Base-by-base conservation (phyloP, 352 stramenopile genomes). In the Lagenidium giganteum region DNA sequence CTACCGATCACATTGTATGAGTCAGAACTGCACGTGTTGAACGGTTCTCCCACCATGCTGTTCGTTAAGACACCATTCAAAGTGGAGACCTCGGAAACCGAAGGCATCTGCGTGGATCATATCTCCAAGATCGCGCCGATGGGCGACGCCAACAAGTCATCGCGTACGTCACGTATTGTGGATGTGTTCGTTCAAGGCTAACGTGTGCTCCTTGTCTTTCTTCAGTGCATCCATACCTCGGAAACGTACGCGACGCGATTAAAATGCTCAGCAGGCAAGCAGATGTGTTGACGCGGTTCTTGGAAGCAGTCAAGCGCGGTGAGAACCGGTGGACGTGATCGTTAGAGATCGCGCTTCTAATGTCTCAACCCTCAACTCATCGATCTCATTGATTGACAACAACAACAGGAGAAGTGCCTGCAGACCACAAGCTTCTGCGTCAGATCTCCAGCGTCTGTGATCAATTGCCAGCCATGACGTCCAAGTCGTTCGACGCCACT, bases 11-110 rank as follows among this genome's bases (percentile, higher is more conserved):
- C 64, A 35, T 53, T 95, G 1, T 92, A 86, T 32, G 85, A 96
- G 56, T 91, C 83, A 35, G 82, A 95, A 47, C 51, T 95, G 36
- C 82, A 95, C 35, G 61, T 95, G 50, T 51, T 94, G 20, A 83
- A 93, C 34, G 77, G 81, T 24, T 56, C 76, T 26, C 85, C 85
- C 22, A 95, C 85, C 51, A 95, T 90, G 79, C 71, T 96, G 31
- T 95, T 96, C 45, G 85, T 94, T 21, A 82, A 91, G 55, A 65
- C 82, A 8, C 70, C 79, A 24, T 96, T 92, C 50, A 91, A 93
- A 45, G 76, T 96, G 38, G 74, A 93, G 35, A 93, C 85, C 33
- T 86, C 77, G 2, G 82, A 95, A 57, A 83, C 80, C 18, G 83
- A 96, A 51, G 72, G 80, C 21, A 93, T 96, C 45, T 67, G 75